Conservation (phyloP, 2,329 filamentous ascomycete genomes). For the Hyphodiscus sp. region DNA sequence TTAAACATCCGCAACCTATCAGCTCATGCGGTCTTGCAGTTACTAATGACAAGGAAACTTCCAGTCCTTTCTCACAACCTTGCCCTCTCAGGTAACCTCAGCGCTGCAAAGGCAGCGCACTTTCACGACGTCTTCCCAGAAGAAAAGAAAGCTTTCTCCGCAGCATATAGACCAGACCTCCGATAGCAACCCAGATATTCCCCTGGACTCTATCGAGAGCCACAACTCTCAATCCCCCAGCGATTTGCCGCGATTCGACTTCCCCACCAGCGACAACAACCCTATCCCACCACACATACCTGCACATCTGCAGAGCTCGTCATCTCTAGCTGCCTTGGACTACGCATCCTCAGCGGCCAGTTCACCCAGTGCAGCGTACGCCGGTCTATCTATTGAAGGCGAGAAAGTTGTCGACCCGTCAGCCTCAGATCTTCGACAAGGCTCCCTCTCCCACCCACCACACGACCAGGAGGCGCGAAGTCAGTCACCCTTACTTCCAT, state of each 20-base stretch:
- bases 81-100: conserved; percentile 11
- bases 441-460: conserved; percentile 32
- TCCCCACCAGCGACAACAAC: conserved; percentile 16
- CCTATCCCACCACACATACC: conserved; percentile 42
- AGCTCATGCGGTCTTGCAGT: conserved; percentile 12
- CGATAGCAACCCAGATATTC: conserved; percentile 25
- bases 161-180: conserved; percentile 19
- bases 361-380: conserved; percentile 51
- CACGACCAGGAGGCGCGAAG: conserved; percentile 29
- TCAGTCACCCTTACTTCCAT: conserved; percentile 45
- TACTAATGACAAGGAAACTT: conserved; percentile 13
- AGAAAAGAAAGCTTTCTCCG: conserved; percentile 62
- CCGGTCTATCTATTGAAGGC: conserved; percentile 50
- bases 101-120: conserved; percentile 52
- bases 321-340: conserved; percentile 39
- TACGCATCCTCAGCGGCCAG: conserved; percentile 50
- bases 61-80: conserved; percentile 10
- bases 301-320: conserved; percentile 37
- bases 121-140: conserved; percentile 66
- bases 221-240: conserved; percentile 41
- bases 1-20: conserved; percentile 11
- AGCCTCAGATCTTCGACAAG: conserved; percentile 24
- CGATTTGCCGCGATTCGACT: conserved; percentile 35
- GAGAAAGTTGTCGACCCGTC: conserved; percentile 38
- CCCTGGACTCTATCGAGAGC: conserved; percentile 27